Evolutionary conservation across 805 yeast species (phyloP), one percentile per base, ranked within the genome.

Genomic region (Myxozyma lipomycoides): DNA sequence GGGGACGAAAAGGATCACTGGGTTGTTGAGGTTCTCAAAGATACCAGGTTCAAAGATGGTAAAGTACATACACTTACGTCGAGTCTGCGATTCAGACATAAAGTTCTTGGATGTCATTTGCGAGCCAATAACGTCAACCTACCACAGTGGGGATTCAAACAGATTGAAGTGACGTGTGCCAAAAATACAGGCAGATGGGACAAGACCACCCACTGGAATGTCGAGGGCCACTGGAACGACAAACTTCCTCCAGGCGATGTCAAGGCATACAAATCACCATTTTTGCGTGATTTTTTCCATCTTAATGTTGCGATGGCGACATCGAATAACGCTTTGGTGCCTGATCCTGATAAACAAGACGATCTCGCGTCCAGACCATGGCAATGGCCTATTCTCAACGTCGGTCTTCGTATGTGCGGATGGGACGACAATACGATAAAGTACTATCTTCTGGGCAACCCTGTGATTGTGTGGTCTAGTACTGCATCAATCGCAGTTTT

Each of bases 61-160:
- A 68, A 72, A 48, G 64, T 88, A 47, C 95, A 86, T 69, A 93
- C 97, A 17, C 76, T 90, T 56, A 80, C 96, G 34, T 77, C 96
- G 1, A 81, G 88, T 21, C 80, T 93, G 70, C 78, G 96, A 69
- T 72, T 93, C 60, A 79, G 74, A 62, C 83, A 83, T 67, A 74
- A 74, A 58, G 78, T 67, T 7, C 67, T 88, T 62, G 84, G 85
- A 38, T 95, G 97, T 67, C 90, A 89, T 67, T 72, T 93, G 64
- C 86, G 90, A 59, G 86, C 91, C 12, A 77, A 93, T 9, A 97
- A 96, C 40, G 71, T 73, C 59, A 67, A 79, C 22, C 82, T 90
- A 64, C 99, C 99, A 18, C 82, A 81, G 17, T 93, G 99, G 99
- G 99, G 98, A 19, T 93, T 91, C 78, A 80, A 88, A 66, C 99